phyloP scores from a whole-genome alignment of 1,284 basidiomycete species.

The Anthracocystis setariae region DNA sequence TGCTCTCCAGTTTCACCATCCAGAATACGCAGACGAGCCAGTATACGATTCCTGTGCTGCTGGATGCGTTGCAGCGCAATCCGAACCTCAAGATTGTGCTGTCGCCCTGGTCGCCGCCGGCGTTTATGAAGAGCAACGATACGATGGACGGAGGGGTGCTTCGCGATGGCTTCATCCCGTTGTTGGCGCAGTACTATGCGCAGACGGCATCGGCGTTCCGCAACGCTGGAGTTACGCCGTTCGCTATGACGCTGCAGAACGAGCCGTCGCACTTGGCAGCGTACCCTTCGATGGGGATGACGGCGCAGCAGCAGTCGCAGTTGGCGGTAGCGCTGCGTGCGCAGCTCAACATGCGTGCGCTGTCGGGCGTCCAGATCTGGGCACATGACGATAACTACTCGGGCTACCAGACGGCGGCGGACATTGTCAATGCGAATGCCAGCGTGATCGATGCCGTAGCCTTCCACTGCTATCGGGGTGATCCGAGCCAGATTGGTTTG shows the following conservation, averaged over 20 bases:
- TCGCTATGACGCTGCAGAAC: constrained; percentile 57
- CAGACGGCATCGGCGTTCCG: constrained; percentile 27
- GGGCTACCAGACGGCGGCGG: constrained; percentile 35
- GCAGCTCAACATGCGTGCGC: constrained; percentile 14
- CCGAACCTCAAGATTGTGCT: constrained; percentile 50
- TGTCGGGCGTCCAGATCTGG: constrained; percentile 40
- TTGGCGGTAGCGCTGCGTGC: constrained; percentile 31
- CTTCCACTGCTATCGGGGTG: constrained; percentile 60
- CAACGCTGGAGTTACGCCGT: constrained; percentile 37
- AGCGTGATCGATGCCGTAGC: constrained; percentile 49
- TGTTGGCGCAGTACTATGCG: constrained; percentile 51
- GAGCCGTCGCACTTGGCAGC: constrained; percentile 44
- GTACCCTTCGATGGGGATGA: constrained; percentile 53
- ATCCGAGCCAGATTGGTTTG: constrained; percentile 28
- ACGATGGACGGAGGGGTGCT: constrained; percentile 47
- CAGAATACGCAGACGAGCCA: constrained; percentile 24
- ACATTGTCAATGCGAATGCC: constrained; percentile 41
- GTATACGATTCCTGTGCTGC: constrained; percentile 49
- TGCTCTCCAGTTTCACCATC: constrained; percentile 32
- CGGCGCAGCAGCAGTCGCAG: constrained; percentile 17
- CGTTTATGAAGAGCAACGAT: constrained; percentile 56
- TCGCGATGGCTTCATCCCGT: constrained; percentile 23
- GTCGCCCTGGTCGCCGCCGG: constrained; percentile 52
- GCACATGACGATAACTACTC: constrained; percentile 56
- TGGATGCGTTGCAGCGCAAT: constrained; percentile 43